Percentiles rank a stretch among this genome's conserved stretches.
Evolutionary conservation across 2,329 filamentous ascomycete genomes (phyloP).

Genomic region (Coniochaeta sp.): DNA sequence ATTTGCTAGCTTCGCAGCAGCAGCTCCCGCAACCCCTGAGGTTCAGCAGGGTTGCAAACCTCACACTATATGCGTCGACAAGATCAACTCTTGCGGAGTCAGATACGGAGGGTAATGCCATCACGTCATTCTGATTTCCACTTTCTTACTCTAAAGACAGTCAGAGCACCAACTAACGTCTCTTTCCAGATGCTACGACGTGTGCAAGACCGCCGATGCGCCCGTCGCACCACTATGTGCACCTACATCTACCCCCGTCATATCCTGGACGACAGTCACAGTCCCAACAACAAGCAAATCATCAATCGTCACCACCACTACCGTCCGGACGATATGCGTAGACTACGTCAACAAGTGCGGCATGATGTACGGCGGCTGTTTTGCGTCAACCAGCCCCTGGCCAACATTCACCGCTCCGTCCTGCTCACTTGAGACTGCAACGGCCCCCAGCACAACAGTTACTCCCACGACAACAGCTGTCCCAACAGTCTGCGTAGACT

Average conservation of each 20-base stretch:
- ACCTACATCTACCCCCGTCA: not conserved
- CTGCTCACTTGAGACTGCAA: not conserved
- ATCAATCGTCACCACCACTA: not conserved
- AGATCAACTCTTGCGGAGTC: conserved; percentile 10
- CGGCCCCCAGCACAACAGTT: not conserved
- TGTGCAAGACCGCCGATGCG: not conserved
- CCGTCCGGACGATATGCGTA: conserved; percentile 6
- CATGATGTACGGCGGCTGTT: conserved; percentile 13
- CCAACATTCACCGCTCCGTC: conserved; percentile 9
- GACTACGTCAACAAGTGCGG: conserved; percentile 13
- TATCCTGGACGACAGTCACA: not conserved
- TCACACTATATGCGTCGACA: conserved; percentile 11
- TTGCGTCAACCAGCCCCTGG: conserved; percentile 12
- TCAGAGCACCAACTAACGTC: not conserved
- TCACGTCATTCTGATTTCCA: not conserved
- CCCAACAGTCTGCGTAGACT: conserved; percentile 9
- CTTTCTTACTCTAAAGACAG: too few species aligned
- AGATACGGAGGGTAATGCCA: conserved; percentile 11
- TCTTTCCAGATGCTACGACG: conserved; percentile 1
- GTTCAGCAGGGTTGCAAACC: conserved; percentile 2
- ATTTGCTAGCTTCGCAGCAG: conserved; percentile 4
- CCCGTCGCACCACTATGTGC: not conserved
- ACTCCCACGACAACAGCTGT: not conserved
- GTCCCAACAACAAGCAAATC: not conserved
- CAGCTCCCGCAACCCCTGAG: not conserved